A percentile compares a stretch with the other conserved stretches of the same genome.
Conservation (phyloP, 2,329 filamentous ascomycete species). For the Cytospora piceicola region DNA sequence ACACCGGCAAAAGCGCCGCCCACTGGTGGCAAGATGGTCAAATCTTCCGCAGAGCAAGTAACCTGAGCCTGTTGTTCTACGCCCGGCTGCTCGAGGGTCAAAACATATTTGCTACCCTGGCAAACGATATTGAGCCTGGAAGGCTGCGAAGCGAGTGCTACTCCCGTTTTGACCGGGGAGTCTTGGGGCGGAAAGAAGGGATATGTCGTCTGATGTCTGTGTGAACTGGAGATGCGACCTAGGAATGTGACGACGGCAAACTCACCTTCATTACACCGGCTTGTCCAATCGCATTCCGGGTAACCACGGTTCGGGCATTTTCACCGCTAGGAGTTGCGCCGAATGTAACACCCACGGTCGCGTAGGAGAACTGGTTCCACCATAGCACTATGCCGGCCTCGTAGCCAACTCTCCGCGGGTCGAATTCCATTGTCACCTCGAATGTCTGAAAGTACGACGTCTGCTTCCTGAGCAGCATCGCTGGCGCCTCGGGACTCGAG, state of each 20-base stretch:
- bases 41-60: constrained; percentile 28
- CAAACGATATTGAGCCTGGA: constrained; percentile 14
- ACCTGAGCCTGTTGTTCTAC: not conserved
- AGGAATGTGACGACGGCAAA: no score
- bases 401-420: constrained; percentile 45
- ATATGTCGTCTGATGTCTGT: constrained; percentile 18
- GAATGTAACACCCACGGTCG: constrained; percentile 38
- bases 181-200: constrained; percentile 14
- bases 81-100: not conserved
- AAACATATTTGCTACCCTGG: constrained; percentile 6
- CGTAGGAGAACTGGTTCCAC: constrained; percentile 53
- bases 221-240: not conserved
- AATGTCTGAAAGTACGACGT: constrained; percentile 48
- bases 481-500: constrained; percentile 53
- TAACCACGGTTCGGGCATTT: constrained; percentile 27
- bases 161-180: constrained; percentile 13
- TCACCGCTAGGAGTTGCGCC: constrained; percentile 29
- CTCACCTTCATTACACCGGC: constrained; percentile 33
- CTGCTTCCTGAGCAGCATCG: constrained; percentile 60
- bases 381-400: constrained; percentile 59
- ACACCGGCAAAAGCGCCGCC: constrained; percentile 39
- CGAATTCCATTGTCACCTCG: constrained; percentile 50
- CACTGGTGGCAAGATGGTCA: constrained; percentile 38
- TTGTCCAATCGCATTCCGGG: constrained; percentile 34
- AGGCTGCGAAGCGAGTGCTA: not conserved